A percentile compares a stretch with the other conserved stretches of the same genome.
phyloP scores from a whole-genome alignment of 805 yeast genomes.

The Pichia californica region DNA sequence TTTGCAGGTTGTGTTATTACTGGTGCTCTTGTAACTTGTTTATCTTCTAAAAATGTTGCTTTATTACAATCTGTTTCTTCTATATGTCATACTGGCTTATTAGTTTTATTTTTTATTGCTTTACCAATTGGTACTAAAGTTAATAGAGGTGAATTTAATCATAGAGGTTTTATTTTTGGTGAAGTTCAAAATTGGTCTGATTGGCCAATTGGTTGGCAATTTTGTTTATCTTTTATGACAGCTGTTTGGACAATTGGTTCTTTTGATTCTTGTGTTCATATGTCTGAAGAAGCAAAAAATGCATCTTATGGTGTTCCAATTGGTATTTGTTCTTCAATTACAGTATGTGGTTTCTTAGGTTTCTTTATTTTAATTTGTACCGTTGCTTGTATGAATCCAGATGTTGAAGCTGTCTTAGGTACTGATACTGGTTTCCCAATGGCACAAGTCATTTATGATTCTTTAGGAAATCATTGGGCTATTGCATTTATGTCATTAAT shows the following conservation, averaged over 20 bases:
- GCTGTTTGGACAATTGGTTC: constrained; percentile 70
- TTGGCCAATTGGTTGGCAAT: constrained; percentile 56
- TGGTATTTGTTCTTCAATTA: constrained; percentile 54
- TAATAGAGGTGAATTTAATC: constrained; percentile 33
- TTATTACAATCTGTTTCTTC: constrained; percentile 55
- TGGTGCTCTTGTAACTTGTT: constrained; percentile 44
- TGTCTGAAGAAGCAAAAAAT: constrained; percentile 61
- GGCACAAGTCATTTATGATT: constrained; percentile 55
- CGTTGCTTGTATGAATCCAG: constrained; percentile 46
- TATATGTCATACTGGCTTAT: constrained; percentile 41
- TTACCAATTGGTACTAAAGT: constrained; percentile 51
- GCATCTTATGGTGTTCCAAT: constrained; percentile 56
- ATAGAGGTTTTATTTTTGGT: constrained; percentile 49
- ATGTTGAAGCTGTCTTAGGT: constrained; percentile 34
- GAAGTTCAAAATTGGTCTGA: constrained; percentile 40
- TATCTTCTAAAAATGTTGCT: constrained; percentile 50
- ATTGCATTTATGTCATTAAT: constrained; percentile 53
- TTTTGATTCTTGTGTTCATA: constrained; percentile 64
- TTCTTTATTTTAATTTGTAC: constrained; percentile 46
- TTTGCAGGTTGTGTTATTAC: constrained; percentile 51
- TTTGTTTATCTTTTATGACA: constrained; percentile 41
- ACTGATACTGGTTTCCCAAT: constrained; percentile 51
- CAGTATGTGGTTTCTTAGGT: constrained; percentile 52
- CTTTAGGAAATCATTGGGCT: constrained; percentile 59
- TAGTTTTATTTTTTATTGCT: constrained; percentile 51